Evolutionary conservation across 306 rosid genomes (phyloP).

Genomic region (Lablab purpureus): DNA sequence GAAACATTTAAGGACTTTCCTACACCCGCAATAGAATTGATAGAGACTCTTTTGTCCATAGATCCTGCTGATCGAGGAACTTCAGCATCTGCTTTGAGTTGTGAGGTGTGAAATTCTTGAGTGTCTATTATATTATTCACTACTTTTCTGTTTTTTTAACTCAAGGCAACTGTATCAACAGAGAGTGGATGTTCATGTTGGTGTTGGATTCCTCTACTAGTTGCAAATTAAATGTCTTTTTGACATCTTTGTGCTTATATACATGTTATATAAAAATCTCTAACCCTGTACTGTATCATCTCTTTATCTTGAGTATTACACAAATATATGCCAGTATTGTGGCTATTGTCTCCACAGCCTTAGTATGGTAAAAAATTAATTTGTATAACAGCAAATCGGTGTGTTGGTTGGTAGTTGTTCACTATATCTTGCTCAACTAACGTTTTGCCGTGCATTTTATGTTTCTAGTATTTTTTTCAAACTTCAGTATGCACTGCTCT

Average conservation of each 20-base stretch:
- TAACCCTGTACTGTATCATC: neutral
- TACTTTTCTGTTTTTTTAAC: neutral
- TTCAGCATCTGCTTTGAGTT: conserved; percentile 77
- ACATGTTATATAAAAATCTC: neutral
- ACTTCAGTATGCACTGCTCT: conserved; percentile 23
- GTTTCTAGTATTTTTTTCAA: conserved; percentile 12
- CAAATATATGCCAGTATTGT: neutral
- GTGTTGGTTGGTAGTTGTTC: conserved; percentile 23
- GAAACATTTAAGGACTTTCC: conserved; percentile 94
- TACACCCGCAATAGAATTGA: conserved; percentile 74
- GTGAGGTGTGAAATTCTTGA: conserved; percentile 68
- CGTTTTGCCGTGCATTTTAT: conserved; percentile 28
- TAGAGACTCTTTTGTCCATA: conserved; percentile 80
- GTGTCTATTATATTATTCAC: conserved; percentile 21
- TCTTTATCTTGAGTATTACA: neutral
- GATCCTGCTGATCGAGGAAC: conserved; percentile 95
- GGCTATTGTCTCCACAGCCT: conserved; percentile 1
- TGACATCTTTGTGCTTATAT: conserved; percentile 9
- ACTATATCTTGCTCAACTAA: neutral
- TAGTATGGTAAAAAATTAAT: neutral
- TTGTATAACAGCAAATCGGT: neutral
- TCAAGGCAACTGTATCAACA: conserved; percentile 9
- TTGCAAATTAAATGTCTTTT: conserved; percentile 1
- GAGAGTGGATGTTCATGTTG: conserved; percentile 24
- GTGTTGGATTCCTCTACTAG: conserved; percentile 21